Base-by-base conservation (phyloP, 768 basidiomycete species). In the Boletus barrowsii region DNA sequence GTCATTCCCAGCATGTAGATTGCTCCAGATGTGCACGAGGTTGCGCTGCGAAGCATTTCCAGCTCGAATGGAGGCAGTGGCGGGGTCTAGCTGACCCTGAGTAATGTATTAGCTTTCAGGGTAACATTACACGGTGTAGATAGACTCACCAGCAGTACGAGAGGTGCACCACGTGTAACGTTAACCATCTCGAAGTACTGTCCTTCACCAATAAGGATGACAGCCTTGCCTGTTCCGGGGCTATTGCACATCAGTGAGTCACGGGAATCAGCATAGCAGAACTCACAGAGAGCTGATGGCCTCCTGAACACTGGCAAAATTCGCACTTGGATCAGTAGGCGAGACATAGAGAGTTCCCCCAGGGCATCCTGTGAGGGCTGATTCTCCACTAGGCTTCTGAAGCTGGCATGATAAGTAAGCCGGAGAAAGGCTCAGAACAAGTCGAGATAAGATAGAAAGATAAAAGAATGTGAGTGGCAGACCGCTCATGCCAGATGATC, bases 331-430 rank as follows among this genome's bases (percentile, higher is more conserved):
- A 61, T 86, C 78, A 5, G 65, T 77, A 32, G 65, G 65, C 1
- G 83, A 84, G 20, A 87, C 84, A 53, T 78, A 86, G 4, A 87
- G 67, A 0, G 84, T 86, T 10, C 80, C 82, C 7, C 56, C n/a
- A 0, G 82, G 82, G 61, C 86, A 87, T 10, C 80, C 82, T 1
- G 49, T 17, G 11, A 84, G 67, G 15, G 83, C 78, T 4, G 79
- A 79, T 4, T 63, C 43, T 0, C 65, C 62, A 0, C 54, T 45
- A 3, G 77, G 62, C 54, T 83, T 84, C 61, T 79, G 72, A 24
- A 79, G 59, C 59, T 86, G 84, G 59, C 84, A 86, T 4, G 68
- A 37, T 17, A 76, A 47, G 58, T 79, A 80, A 15, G 63, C 50
- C 0, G 81, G 75, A 3, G 84, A 84, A 39, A 83, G 71, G 9